Evolutionary conservation across 306 rosid genomes (phyloP).

Genomic region (Quercus agrifolia): DNA sequence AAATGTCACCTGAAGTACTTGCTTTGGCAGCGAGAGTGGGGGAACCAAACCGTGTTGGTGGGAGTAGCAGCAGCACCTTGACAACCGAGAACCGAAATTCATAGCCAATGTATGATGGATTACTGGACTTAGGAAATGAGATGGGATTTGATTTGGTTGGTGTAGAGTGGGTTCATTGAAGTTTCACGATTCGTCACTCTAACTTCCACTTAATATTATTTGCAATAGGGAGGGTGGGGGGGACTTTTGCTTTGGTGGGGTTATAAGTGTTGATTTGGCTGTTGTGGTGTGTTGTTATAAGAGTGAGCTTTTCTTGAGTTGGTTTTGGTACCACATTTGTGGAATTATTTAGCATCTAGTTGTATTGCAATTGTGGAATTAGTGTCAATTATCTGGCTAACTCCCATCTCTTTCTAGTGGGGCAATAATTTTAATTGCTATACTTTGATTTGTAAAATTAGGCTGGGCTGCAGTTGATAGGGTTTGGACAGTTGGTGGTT

Average conservation of each 20-base stretch:
- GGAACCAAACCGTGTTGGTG: constrained; percentile 59
- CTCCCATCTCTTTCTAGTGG: no score
- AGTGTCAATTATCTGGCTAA: no score
- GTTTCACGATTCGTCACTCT: constrained; percentile 28
- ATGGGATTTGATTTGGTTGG: constrained; percentile 29
- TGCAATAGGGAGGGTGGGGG: constrained; percentile 35
- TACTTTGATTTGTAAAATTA: no score
- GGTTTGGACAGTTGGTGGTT: no score
- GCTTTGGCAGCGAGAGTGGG: constrained; percentile 88
- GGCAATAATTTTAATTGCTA: no score
- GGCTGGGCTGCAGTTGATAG: no score
- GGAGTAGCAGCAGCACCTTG: constrained; percentile 58
- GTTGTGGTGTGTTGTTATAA: constrained; percentile 57
- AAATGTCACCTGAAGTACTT: constrained; percentile 97
- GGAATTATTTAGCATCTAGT: constrained; percentile 27
- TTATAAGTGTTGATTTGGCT: constrained; percentile 48
- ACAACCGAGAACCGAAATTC: constrained; percentile 34
- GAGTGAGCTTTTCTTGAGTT: constrained; percentile 51
- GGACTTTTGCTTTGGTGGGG: constrained; percentile 36
- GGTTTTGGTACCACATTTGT: constrained; percentile 37
- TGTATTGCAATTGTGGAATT: background rate
- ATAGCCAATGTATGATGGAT: constrained; percentile 14
- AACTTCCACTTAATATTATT: constrained; percentile 40
- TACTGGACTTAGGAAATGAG: constrained; percentile 1
- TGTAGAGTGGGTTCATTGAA: constrained; percentile 15